Evolutionary conservation across 345 rosid species (phyloP).

Genomic region (Euclidium syriacum): DNA sequence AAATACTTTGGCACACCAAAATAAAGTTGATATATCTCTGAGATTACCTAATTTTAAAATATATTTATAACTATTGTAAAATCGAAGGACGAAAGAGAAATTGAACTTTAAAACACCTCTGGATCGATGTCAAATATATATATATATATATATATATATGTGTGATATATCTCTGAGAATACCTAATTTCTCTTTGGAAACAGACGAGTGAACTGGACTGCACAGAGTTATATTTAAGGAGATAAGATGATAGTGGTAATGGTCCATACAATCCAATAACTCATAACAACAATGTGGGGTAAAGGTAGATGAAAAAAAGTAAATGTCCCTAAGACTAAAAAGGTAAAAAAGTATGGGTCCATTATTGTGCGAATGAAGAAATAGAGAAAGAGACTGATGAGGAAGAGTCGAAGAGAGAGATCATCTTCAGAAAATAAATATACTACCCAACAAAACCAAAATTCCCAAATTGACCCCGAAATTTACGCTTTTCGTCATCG

Average conservation of each 20-base stretch:
- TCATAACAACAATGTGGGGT: not conserved
- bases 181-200: no score
- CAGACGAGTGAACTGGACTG: not conserved
- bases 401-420: not conserved
- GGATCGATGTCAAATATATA: no score
- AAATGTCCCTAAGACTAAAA: slow-evolving; percentile 1
- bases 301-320: not conserved
- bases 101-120: not conserved
- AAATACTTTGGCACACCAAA: no score
- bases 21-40: no score
- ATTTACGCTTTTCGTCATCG: not conserved
- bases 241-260: not conserved
- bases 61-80: no score
- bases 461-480: slow-evolving; percentile 24
- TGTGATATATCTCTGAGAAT: no score
- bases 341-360: slow-evolving; percentile 5
- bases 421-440: slow-evolving; percentile 12
- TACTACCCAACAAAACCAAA: slow-evolving; percentile 14
- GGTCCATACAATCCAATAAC: slow-evolving; percentile 26
- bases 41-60: no score
- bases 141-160: no score
- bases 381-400: not conserved
- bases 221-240: not conserved
- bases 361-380: slow-evolving; percentile 11
- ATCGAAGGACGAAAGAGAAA: not conserved